Evolutionary conservation across 2,329 filamentous ascomycete genomes (phyloP), one percentile per base, ranked within the genome.

Genomic region (Colletotrichum gigasporum): DNA sequence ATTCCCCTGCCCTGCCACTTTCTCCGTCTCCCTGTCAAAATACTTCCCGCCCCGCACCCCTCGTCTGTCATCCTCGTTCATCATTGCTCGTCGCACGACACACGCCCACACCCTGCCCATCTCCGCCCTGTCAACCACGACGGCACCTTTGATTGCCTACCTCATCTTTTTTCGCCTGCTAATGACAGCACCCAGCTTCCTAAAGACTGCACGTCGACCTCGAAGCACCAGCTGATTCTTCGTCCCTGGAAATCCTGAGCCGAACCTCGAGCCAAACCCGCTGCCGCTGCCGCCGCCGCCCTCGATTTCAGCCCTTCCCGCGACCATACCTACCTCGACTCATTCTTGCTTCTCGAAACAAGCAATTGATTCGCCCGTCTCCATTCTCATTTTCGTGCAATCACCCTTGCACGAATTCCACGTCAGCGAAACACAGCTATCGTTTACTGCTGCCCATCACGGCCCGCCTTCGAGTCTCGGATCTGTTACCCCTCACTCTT

Each of bases 401-500:
- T 54, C 8, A 16, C 14, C 16, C 9, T 54, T 64, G 61, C 61
- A 54, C 61, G 56, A 42, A 41, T 12, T 32, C 11, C 26, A 48
- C 16, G 14, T 35, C 14, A 32, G 28, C 41, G 20, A 64, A 61
- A 35, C 34, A 20, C 24, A 52, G 26, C 26, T 28, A 18, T 24
- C 18, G 45, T 48, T 54, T 34, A 11, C 16, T 57, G 66, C 73
- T 74, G 75, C 75, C 76, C 76, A 77, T 66, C 73, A 79, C 76
- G 77, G 76, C 75, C 71, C 70, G 67, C 72, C 59, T 65, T 68
- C 72, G 68, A 69, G 67, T 64, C 63, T 66, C 62, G 65, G 56
- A 69, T 71, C 68, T 66, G 68, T 69, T 72, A 68, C 73, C 71
- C 71, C 72, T 70, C 71, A 70, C 68, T 68, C 55, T 65, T 66